phyloP scores from a whole-genome alignment of 495 filamentous ascomycete species.

The Hypoxylon lenormandii region DNA sequence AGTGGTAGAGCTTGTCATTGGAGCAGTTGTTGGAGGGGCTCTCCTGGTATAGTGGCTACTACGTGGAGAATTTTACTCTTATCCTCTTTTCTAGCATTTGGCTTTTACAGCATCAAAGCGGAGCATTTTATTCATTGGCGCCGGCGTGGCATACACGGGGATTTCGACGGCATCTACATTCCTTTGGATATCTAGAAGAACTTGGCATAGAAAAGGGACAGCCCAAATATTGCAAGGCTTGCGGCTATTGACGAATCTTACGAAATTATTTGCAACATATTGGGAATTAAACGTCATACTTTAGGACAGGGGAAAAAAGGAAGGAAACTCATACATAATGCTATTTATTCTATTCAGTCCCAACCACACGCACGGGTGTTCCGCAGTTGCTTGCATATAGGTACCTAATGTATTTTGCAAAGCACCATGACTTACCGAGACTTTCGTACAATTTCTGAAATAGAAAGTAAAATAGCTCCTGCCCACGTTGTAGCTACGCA shows the following conservation, averaged over 20 bases:
- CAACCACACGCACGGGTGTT: too few relatives aligned
- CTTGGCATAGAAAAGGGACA: conserved; percentile 36
- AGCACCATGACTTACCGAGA: too few relatives aligned
- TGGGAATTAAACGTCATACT: background rate
- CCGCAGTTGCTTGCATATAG: too few relatives aligned
- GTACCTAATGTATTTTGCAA: too few relatives aligned
- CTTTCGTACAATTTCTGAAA: too few relatives aligned
- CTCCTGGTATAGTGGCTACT: conserved; percentile 18
- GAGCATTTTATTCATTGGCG: conserved; percentile 23
- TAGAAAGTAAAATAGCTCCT: too few relatives aligned
- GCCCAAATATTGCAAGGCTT: conserved; percentile 15
- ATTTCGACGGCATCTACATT: conserved; percentile 39
- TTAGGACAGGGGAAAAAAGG: background rate
- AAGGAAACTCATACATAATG: background rate
- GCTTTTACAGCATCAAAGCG: conserved; percentile 37
- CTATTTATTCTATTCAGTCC: background rate
- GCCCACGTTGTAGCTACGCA: too few relatives aligned
- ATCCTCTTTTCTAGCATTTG: conserved; percentile 11
- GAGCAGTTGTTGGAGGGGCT: conserved; percentile 44
- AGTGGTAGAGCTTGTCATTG: conserved; percentile 44
- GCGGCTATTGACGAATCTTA: conserved; percentile 23
- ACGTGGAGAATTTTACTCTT: background rate
- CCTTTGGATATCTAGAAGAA: conserved; percentile 35
- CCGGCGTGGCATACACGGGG: conserved; percentile 32
- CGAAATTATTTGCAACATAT: conserved; percentile 8